Base-by-base conservation (phyloP, 202 grass and related monocot species). In the Alloteropsis angusta region DNA sequence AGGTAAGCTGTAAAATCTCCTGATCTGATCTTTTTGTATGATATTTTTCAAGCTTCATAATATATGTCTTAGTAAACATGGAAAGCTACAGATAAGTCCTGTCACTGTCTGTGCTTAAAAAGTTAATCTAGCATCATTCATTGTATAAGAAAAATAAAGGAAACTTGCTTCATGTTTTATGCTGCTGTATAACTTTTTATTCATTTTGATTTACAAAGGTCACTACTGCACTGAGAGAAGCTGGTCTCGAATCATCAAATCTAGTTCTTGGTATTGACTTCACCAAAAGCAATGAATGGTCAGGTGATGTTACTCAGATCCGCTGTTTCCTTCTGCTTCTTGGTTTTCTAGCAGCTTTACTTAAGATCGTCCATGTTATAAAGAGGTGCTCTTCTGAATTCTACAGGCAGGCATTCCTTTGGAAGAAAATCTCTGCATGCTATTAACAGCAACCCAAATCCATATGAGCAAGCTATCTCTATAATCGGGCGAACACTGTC, bases 201-300 rank as follows among this genome's bases (percentile, higher is more conserved):
- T 54, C 28, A 22, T 44, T 75, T 80, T 3, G 1, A 65, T 72
- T 49, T 60, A 58, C 60, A 36, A 81, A 97, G 95, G 91, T 98
- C 54, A 80, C 84, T 85, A 37, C 83, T 87, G 89, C 95, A 25
- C 76, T 98, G 75, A 90, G 91, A 70, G 91, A 98, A 79, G 85
- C 95, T 81, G 95, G 95, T 28, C 95, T 98, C 38, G 92, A 98
- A 76, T 98, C 95, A 2, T 98, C 95, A 66, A 95, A 98, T 85
- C 83, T 98, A 35, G 87, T 98, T 75, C 92, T 98, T 37, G 95
- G 85, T 32, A 89, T 98, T 45, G 95, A 98, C 84, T 98, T 98
- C 72, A 98, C 95, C 6, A 98, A 98, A 90, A 98, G 95, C 71
- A 98, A 98, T 70, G 95, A 98, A 75, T 98, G 95, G 95, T 94